These are phyloP conservation scores for Escovopsis sp. DNA, from an alignment of 2,329 filamentous ascomycete genomes.

Conservation along the genomic window DNA sequence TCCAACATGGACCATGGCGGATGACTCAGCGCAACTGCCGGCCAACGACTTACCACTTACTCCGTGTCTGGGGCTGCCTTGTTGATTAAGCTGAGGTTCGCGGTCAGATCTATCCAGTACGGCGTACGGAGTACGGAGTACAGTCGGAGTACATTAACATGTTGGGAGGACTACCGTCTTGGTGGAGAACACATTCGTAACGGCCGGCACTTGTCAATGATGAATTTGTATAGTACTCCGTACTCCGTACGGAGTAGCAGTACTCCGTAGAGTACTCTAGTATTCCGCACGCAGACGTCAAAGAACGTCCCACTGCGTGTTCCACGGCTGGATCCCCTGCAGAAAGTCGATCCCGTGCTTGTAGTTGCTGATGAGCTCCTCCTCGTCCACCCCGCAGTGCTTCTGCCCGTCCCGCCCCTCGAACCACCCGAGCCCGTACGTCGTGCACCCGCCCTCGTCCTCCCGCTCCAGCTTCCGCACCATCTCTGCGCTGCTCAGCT, in stretches of 20 bases:
- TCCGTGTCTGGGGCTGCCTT: too few species aligned
- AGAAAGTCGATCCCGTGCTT: conserved; percentile 44
- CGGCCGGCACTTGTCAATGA: too few species aligned
- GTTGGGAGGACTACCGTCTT: too few species aligned
- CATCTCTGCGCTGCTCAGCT: conserved; percentile 47
- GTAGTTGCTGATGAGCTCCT: conserved; percentile 52
- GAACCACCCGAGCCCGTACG: conserved; percentile 68
- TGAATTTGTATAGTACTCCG: not conserved
- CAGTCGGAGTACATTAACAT: too few species aligned
- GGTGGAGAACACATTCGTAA: too few species aligned
- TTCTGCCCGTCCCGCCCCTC: conserved; percentile 54
- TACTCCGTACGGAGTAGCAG: not conserved
- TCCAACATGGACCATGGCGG: too few species aligned
- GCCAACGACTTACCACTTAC: too few species aligned
- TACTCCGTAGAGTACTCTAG: too few species aligned
- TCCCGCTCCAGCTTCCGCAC: conserved; percentile 36
- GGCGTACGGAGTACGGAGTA: too few species aligned
- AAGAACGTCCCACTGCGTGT: conserved; percentile 24
- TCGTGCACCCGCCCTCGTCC: conserved; percentile 22
- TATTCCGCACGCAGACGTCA: conserved; percentile 1
- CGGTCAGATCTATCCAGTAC: too few species aligned
- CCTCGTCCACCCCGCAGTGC: conserved; percentile 66
- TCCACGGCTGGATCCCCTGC: conserved; percentile 38
- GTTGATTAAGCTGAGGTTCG: too few species aligned
- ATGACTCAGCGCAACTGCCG: too few species aligned